phyloP scores from a whole-genome alignment of 345 rosid genomes.

The Pseudoturritis turrita region DNA sequence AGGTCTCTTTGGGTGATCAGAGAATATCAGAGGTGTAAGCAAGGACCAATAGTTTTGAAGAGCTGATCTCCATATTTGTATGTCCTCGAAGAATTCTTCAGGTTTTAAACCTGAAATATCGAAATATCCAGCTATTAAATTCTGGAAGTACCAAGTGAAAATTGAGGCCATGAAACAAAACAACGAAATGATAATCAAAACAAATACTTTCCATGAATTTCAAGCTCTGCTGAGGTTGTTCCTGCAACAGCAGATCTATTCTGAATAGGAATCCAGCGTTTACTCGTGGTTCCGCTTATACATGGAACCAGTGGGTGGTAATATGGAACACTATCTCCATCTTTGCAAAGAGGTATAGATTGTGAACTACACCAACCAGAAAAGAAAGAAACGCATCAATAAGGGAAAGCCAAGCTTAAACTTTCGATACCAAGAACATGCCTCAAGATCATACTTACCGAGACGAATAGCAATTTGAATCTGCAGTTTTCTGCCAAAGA shows the following conservation, averaged over 20 bases:
- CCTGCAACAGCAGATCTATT: conserved; percentile 61
- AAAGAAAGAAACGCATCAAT: conserved; percentile 5
- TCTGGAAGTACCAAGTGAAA: not conserved
- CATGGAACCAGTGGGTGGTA: conserved; percentile 82
- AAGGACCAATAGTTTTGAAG: conserved; percentile 89
- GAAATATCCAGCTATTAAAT: not conserved
- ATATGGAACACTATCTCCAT: conserved; percentile 56
- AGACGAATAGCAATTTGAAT: conserved; percentile 54
- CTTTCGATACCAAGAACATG: not conserved
- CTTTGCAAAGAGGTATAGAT: conserved; percentile 63
- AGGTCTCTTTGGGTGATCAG: conserved; percentile 99
- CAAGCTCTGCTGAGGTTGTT: conserved; percentile 56
- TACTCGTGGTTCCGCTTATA: conserved; percentile 70
- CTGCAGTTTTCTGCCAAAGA: conserved; percentile 91
- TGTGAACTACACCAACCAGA: conserved; percentile 40
- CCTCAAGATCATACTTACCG: conserved; percentile 43
- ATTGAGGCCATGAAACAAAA: not conserved
- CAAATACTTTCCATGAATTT: conserved; percentile 79
- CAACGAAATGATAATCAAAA: not conserved
- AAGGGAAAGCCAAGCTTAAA: not conserved
- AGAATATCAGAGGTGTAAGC: conserved; percentile 91
- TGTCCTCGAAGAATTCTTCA: conserved; percentile 72
- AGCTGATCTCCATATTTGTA: conserved; percentile 68
- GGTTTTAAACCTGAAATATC: conserved; percentile 56
- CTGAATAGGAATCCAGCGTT: conserved; percentile 87